Conservation (phyloP, 2,329 filamentous ascomycete species). For the Aspergillus alliaceus region DNA sequence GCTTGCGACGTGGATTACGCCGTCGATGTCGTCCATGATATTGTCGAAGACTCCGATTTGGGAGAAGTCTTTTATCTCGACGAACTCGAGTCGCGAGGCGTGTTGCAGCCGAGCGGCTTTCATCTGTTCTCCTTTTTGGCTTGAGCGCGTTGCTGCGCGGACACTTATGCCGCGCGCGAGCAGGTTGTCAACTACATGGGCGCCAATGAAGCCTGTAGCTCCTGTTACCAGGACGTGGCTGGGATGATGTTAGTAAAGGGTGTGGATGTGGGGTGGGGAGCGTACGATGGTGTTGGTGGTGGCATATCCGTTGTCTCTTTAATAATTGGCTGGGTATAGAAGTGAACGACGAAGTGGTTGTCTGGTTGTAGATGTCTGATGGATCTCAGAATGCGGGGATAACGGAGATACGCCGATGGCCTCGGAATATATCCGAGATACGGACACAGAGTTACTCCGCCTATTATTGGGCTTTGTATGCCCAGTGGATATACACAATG, state of each 20-base stretch:
- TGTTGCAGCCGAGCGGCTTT: constrained; percentile 39
- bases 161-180: constrained; percentile 23
- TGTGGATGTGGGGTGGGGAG: not conserved
- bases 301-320: not conserved
- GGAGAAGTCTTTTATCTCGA: constrained; percentile 46
- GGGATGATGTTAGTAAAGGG: constrained; percentile 9
- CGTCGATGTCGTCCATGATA: constrained; percentile 44
- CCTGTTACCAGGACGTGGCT: constrained; percentile 26
- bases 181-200: constrained; percentile 28
- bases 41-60: constrained; percentile 37
- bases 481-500: too few species aligned
- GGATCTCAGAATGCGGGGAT: constrained; percentile 1
- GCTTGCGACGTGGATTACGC: constrained; percentile 48
- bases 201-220: too few species aligned
- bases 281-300: not conserved
- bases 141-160: constrained; percentile 24
- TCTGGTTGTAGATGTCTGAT: not conserved
- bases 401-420: not conserved
- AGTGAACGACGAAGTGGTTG: not conserved
- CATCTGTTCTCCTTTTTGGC: constrained; percentile 32
- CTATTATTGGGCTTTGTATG: too few species aligned
- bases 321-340: too few species aligned
- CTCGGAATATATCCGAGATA: not conserved
- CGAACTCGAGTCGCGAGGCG: constrained; percentile 41
- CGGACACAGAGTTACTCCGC: too few species aligned